Conservation (phyloP, 148 eudicot genomes). For the Vaccinium corymbosum region DNA sequence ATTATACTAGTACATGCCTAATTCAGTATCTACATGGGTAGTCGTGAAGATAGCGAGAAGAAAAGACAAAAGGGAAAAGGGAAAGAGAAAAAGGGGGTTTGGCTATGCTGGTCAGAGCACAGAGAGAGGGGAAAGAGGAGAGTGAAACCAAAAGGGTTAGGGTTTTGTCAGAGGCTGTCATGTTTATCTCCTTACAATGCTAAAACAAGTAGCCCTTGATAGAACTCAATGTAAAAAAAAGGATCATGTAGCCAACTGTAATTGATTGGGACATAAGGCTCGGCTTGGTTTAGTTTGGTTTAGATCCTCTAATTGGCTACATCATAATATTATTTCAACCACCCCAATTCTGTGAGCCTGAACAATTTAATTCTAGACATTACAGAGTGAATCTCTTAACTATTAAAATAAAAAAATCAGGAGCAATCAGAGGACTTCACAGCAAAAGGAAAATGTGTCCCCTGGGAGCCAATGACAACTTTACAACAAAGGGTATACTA, state of each 20-base stretch:
- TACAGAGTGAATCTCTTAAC: neutral
- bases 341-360: slow-evolving; percentile 1
- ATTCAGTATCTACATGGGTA: neutral
- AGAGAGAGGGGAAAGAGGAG: neutral
- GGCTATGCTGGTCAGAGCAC: neutral
- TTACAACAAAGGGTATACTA: neutral
- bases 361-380: neutral
- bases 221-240: too few species aligned
- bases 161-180: neutral
- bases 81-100: neutral
- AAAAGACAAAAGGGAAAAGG: neutral
- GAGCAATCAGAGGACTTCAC: too few species aligned
- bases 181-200: neutral
- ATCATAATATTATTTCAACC: neutral
- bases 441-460: neutral
- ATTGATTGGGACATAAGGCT: too few species aligned
- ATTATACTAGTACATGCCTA: neutral
- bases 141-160: neutral
- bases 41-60: neutral
- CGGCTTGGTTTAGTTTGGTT: neutral
- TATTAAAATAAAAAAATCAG: too few species aligned
- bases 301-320: neutral
- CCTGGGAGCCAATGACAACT: neutral
- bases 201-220: neutral
- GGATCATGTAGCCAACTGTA: too few species aligned